Base-by-base conservation (phyloP, 352 stramenopile genomes). In the Phytopythium sindhum region DNA sequence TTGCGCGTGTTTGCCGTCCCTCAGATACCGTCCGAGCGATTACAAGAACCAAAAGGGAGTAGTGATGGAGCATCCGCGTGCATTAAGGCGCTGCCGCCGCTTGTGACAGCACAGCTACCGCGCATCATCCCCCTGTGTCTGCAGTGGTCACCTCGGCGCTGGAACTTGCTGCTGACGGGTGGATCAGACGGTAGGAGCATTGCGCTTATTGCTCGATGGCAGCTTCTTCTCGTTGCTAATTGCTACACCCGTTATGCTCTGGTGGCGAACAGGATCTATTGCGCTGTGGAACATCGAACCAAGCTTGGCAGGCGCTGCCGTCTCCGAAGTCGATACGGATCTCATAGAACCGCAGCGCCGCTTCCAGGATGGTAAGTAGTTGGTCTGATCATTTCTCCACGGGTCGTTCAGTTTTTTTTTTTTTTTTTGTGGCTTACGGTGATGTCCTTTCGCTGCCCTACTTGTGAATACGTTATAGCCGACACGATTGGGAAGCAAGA, bases 401-500 rank as follows among this genome's bases (percentile, higher is more conserved):
- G n/a, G n/a, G n/a, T n/a, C n/a, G n/a, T n/a, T n/a, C n/a, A n/a
- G n/a, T n/a, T n/a, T n/a, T n/a, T n/a, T n/a, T n/a, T n/a, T n/a
- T n/a, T n/a, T n/a, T n/a, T n/a, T n/a, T n/a, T n/a, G n/a, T 17
- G 7, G n/a, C 48, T 33, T 60, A 17, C 48, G 42, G 31, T 9
- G 4, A 29, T 61, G n/a, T 58, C 4, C n/a, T 19, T 1, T 23
- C 17, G 7, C 1, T 41, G 2, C 23, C 1, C 1, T 69, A 4
- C 9, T 28, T 23, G 19, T 10, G 21, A 21, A 8, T 29, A n/a
- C n/a, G 47, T 53, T 57, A 21, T 48, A 95, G 87, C 82, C 14
- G 87, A 96, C 42, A 89, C 83, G 9, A 75, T 90, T 21, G 83
- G 81, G 53, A 96, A 96, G 63, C 84, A 93, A 64, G 81, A 93